Percentiles rank a stretch among this genome's conserved stretches.
Conservation (phyloP, 2,329 filamentous ascomycete genomes). For the Exophiala dermatitidis region DNA sequence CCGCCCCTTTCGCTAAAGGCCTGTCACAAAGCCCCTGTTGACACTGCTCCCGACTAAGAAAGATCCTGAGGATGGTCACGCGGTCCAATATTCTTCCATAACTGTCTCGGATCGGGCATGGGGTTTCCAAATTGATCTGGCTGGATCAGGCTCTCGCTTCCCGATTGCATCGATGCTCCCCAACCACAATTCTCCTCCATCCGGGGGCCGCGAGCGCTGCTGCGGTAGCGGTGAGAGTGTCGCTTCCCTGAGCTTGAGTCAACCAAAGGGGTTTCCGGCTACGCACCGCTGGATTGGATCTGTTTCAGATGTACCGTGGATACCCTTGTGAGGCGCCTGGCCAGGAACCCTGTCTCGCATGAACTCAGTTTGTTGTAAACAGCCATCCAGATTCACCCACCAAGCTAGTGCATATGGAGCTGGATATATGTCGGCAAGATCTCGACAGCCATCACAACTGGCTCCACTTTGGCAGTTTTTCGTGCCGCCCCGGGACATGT, state of each 20-base stretch:
- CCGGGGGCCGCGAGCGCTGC: too few species aligned
- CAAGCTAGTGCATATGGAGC: background rate
- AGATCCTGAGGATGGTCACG: slow-evolving; percentile 2
- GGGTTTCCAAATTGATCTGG: background rate
- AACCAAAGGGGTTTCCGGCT: background rate
- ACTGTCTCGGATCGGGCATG: background rate
- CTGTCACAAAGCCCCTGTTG: background rate
- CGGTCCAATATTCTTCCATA: background rate
- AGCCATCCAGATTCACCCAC: background rate
- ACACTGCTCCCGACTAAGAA: background rate
- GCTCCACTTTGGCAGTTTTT: background rate
- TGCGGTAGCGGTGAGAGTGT: background rate
- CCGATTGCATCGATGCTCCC: background rate
- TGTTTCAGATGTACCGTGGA: background rate
- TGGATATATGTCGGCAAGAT: background rate
- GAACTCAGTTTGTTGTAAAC: background rate
- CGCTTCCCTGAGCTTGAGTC: background rate
- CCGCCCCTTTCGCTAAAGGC: background rate
- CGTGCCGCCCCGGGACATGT: background rate
- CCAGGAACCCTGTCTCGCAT: background rate
- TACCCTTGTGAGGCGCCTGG: background rate
- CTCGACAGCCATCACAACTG: background rate
- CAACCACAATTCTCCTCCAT: background rate
- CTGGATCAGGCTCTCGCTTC: background rate
- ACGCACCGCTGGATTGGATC: background rate